Percentiles rank a stretch among this genome's conserved stretches.
Evolutionary conservation across 2,329 filamentous ascomycete species (phyloP).

Genomic region (Cryphonectria naterciae): DNA sequence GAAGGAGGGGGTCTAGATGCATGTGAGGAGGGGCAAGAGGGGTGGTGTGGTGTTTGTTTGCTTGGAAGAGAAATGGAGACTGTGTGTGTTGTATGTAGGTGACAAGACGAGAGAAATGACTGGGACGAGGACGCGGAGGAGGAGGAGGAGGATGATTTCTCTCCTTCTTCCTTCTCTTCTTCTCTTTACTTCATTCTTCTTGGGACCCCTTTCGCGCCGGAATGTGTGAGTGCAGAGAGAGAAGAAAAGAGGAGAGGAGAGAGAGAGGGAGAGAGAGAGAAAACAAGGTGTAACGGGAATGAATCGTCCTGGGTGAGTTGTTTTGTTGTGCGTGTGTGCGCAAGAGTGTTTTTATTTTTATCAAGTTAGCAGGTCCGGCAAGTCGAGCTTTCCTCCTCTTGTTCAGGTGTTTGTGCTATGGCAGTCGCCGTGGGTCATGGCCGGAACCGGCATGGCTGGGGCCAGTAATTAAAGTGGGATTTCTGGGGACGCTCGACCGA

Average conservation of each 20-base stretch:
- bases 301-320: neutral
- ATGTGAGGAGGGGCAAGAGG: neutral
- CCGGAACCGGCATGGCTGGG: constrained; percentile 27
- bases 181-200: neutral
- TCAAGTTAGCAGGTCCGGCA: neutral
- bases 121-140: neutral
- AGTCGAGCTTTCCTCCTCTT: neutral
- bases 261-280: neutral
- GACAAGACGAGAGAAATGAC: neutral
- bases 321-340: neutral
- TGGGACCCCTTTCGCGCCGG: too few relatives aligned
- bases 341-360: neutral
- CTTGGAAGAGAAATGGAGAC: too few relatives aligned
- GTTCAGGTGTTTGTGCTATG: neutral
- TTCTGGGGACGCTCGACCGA: neutral
- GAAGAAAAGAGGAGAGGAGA: too few relatives aligned
- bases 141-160: neutral
- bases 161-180: neutral
- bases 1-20: neutral
- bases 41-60: too few relatives aligned
- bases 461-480: constrained; percentile 18
- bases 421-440: constrained; percentile 1
- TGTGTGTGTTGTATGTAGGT: too few relatives aligned
- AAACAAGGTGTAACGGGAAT: neutral
- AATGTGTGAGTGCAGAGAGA: too few relatives aligned